Evolutionary conservation across 768 basidiomycete species (phyloP), one percentile per base, ranked within the genome.

Genomic region (Boletus speciosus): DNA sequence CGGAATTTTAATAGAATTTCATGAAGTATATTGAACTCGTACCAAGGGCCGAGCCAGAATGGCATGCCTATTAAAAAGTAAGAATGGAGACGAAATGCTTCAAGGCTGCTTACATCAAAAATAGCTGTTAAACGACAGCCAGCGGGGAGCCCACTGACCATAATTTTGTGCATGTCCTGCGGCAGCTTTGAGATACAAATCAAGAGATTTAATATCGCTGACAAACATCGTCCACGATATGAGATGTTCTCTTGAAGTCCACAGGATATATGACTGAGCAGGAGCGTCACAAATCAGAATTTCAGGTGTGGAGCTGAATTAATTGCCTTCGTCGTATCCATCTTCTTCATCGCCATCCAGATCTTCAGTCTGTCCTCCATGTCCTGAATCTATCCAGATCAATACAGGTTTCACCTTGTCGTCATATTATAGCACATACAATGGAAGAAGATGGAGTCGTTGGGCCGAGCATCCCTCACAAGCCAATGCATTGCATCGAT

Each of bases 401-500:
- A 0, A 7, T 42, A 15, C 21, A 15, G 3, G 8, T 5, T 21
- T 21, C 10, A 10, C 1, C 1, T 39, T 19, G 19, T 34, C 1
- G 15, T 42, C 27, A 42, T 11, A 52, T 3, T 6, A 41, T 19
- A 29, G 14, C 1, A 69, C 81, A 52, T 54, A 88, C 90, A 95
- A 60, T 94, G 93, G 78, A 95, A 90, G 76, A 94, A 93, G 32
- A 95, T 74, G 4, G 93, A 85, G 61, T 96, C 93, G 58, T 93
- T 86, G 1, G 90, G 83, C 16, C 74, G 73, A 12, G 95, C 93
- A 57, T 78, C 86, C 15, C 70, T 73, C 16, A 94, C 90, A n/a
- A 99, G 84, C 95, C 94, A 98, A 55, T 83, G 78, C 91, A 96
- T 95, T 5, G 88, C 93, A 42, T 78, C 71, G 19, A 92, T 64